phyloP scores from a whole-genome alignment of 2,329 filamentous ascomycete genomes.

The Grosmannia penicillata region DNA sequence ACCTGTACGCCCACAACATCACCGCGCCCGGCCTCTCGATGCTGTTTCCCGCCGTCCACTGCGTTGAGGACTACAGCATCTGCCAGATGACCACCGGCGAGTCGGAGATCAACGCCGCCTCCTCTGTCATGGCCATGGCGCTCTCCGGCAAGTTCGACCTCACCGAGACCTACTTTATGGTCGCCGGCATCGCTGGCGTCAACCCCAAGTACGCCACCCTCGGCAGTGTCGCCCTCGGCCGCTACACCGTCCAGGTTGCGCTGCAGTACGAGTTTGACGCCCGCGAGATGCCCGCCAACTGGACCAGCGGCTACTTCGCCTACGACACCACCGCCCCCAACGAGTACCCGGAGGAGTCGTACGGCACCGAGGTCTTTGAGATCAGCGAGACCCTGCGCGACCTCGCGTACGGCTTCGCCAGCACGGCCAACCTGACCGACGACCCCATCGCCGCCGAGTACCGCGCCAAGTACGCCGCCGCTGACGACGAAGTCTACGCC shows the following conservation, averaged over 20 bases:
- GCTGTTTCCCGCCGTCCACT: constrained; percentile 49
- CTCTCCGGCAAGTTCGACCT: constrained; percentile 50
- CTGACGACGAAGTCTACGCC: constrained; percentile 19
- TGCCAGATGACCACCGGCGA: constrained; percentile 59
- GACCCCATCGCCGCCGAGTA: constrained; percentile 32
- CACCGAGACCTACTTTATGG: constrained; percentile 51
- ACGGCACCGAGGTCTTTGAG: constrained; percentile 59
- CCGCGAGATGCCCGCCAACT: constrained; percentile 51
- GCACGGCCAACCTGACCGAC: constrained; percentile 36
- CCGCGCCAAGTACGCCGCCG: constrained; percentile 33
- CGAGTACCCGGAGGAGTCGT: constrained; percentile 42
- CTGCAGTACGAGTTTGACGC: constrained; percentile 64
- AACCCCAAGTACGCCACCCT: constrained; percentile 54
- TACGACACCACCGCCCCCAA: constrained; percentile 40
- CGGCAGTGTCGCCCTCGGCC: constrained; percentile 50
- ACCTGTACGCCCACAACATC: constrained; percentile 42
- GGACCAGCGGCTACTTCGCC: constrained; percentile 53
- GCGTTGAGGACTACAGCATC: constrained; percentile 41
- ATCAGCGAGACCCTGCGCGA: constrained; percentile 44
- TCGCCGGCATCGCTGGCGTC: constrained; percentile 60
- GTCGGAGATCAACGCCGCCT: constrained; percentile 61
- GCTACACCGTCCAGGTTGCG: constrained; percentile 58
- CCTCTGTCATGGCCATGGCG: constrained; percentile 48
- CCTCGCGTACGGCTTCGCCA: constrained; percentile 34
- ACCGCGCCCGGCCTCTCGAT: constrained; percentile 49